Evolutionary conservation across 1,139 yeast species (phyloP), one percentile per base, ranked within the genome.

Genomic region (Schizosaccharomyces versatilis): DNA sequence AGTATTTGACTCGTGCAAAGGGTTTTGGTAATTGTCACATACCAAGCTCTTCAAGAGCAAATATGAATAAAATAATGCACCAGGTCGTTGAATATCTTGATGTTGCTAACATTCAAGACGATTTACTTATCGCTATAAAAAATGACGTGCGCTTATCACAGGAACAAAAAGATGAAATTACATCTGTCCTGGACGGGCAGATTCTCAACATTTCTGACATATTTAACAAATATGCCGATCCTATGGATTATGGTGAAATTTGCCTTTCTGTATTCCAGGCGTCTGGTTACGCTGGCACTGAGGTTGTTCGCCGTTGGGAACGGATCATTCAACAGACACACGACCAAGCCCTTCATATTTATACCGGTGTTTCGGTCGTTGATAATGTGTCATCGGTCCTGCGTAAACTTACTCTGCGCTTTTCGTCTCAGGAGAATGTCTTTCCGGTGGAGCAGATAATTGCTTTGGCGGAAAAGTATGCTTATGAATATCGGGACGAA

Each of bases 21-120:
- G 95, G 95, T 2, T 88, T 84, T 70, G 84, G 95, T 65, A 84
- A 84, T 63, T 81, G 94, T 66, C 79, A 78, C 38, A 80, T 90
- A 60, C 82, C 93, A 24, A 86, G 93, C 39, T 78, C 75, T 58
- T 73, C 80, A 62, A 75, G 93, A 61, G 94, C 82, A 63, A 61
- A 64, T 17, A 80, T 84, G 76, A 77, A 80, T 39, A 80, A 78
- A 62, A 71, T 90, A 57, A 75, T 85, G 1, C 73, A 79, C 9
- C 71, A 75, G 60, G 81, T 88, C 41, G 82, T 80, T 61, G 95
- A 88, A 64, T 75, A 83, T 54, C 77, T 88, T 63, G 94, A 84
- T 54, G 93, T 90, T 49, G 93, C 96, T 2, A 79, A 81, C 60
- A 74, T 90, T 54, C 98, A 90, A 67, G 83, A 85, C 65, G 97